Base-by-base conservation (phyloP, 306 rosid species). In the Rosa multiflora region DNA sequence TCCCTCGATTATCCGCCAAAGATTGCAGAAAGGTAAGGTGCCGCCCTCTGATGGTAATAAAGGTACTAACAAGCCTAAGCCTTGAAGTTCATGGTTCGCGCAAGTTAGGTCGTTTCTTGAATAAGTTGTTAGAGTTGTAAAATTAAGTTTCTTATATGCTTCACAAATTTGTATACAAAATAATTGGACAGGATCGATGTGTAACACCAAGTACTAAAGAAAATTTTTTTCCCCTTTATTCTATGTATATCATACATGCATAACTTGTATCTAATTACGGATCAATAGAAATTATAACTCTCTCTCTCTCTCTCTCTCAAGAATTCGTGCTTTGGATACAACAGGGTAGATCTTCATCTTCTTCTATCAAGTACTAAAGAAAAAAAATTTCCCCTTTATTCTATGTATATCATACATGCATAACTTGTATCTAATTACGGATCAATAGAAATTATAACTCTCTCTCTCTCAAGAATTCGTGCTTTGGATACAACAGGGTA, bases 1-100 rank as follows among this genome's bases (percentile, higher is more conserved):
- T 59, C 32, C 78, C 47, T 75, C 78, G 18, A 59, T 67, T 67
- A 67, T 75, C 56, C 64, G 49, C 18, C 70, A 75, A 10, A 26
- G 64, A 15, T 35, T 75, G 47, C 35, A 35, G 10, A 63, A 63
- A 63, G 70, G 17, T 29, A 0, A 20, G 1, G 67, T 58, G 6
- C 77, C 77, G 12, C 77, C 77, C 1, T 2, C 77, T 42, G 39
- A 39, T 1, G 67, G 67, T n/a, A 73, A 39, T 53, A 47, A 47
- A 20, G 23, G 23, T 4, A 73, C 48, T 6, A 20, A 0, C 46
- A 63, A 29, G 42, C 5, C 4, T 2, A 43, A 43, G 1, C 64
- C 47, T 35, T 37, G 63, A 51, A 35, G 75, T 51, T 26, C 11
- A 5, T 23, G 6, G 40, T 71, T 49, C 1, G 56, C 11, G 35